Base-by-base conservation (phyloP, 2,329 filamentous ascomycete species). In the Apiospora hydei region DNA sequence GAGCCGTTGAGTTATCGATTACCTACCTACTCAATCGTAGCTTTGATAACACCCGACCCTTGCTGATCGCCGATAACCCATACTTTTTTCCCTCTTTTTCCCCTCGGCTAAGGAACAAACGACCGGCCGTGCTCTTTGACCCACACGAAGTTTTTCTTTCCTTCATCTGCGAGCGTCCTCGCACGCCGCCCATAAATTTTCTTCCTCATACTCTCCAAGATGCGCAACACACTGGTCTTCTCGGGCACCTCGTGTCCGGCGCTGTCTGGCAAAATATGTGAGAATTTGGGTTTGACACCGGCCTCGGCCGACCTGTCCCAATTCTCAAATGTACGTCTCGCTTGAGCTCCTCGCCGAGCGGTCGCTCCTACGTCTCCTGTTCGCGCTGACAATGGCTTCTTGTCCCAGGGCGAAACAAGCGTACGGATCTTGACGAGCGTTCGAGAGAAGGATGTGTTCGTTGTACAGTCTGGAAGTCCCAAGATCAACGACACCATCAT, bases 401-500 rank as follows among this genome's bases (percentile, higher is more conserved):
- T 64, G 57, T 64, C 75, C 72, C 81, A 91, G 89, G 90, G 90
- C 83, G 90, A 92, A 84, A 92, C 90, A 72, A 92, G 90, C 79
- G 90, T 92, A 77, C 88, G 89, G 78, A 92, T 92, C 80, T 80
- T 92, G 81, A 91, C 89, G 67, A 92, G 90, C 82, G 95, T 99
- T 76, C 93, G 96, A 77, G 97, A 99, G 82, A 97, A 98, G 83
- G 96, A 99, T 88, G 96, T 99, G 78, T 99, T 98, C 83, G 96
- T 99, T 81, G 93, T 99, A 73, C 96, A 99, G 86, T 98, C 96
- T 74, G 96, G 96, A 76, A 98, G 96, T 84, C 89, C 91, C 81
- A 94, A 93, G 85, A 98, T 98, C 88, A 99, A 99, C 83, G 96
- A 99, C 85, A 97, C 94, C 80, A 95, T 99, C 81, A 98, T 99